phyloP scores from a whole-genome alignment of 768 basidiomycete genomes.

The Stropharia rugosoannulata region DNA sequence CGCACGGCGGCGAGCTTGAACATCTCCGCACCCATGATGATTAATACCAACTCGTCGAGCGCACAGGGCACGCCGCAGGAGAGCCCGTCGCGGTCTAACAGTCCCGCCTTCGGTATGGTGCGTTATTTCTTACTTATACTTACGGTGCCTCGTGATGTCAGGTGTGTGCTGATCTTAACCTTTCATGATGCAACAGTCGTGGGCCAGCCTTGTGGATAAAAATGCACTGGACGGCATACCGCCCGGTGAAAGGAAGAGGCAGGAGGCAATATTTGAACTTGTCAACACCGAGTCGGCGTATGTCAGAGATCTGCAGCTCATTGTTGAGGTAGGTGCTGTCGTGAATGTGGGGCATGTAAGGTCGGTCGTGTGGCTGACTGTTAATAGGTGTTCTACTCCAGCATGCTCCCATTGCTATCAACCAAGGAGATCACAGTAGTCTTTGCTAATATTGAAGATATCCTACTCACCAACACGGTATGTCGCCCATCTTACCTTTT shows the following conservation, averaged over 20 bases:
- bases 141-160: neutral
- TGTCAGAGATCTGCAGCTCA: slow-evolving; percentile 87
- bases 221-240: slow-evolving; percentile 82
- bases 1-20: slow-evolving; percentile 37
- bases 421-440: slow-evolving; percentile 77
- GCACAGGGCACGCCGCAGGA: slow-evolving; percentile 21
- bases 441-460: slow-evolving; percentile 93
- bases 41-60: slow-evolving; percentile 13
- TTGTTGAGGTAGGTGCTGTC: slow-evolving; percentile 68
- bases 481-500: slow-evolving; percentile 17
- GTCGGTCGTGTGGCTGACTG: neutral
- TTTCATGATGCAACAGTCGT: slow-evolving; percentile 52
- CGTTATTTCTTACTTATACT: slow-evolving; percentile 13
- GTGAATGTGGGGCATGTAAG: neutral
- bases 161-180: neutral
- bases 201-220: slow-evolving; percentile 90
- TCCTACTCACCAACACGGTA: slow-evolving; percentile 86
- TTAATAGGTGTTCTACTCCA: slow-evolving; percentile 79
- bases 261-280: slow-evolving; percentile 96
- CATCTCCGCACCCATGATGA: slow-evolving; percentile 71
- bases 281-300: slow-evolving; percentile 90
- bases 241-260: slow-evolving; percentile 74
- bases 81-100: slow-evolving; percentile 40
- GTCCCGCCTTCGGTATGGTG: slow-evolving; percentile 72
- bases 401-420: slow-evolving; percentile 69